Percentiles rank a stretch among this genome's conserved stretches.
Evolutionary conservation across 768 basidiomycete genomes (phyloP).

Genomic region (Steccherinum ochraceum): DNA sequence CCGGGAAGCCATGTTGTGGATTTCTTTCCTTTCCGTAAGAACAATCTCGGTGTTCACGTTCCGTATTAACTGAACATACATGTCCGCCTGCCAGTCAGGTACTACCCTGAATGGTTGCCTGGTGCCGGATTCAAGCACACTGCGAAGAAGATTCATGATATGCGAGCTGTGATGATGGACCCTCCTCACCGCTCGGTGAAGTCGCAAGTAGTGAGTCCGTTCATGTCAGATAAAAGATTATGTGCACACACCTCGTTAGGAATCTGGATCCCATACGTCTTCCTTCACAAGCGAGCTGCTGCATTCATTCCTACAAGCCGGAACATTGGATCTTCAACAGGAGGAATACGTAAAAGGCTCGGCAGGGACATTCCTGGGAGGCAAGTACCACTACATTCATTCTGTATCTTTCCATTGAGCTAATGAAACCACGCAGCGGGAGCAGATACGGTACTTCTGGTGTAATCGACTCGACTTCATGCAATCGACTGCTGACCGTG

Average conservation of each 20-base stretch:
- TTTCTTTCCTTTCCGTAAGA: conserved; percentile 16
- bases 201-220: conserved; percentile 10
- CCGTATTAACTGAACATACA: too few species aligned
- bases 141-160: background rate
- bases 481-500: background rate
- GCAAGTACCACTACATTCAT: conserved; percentile 2
- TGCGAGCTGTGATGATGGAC: background rate
- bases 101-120: conserved; percentile 28
- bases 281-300: conserved; percentile 15
- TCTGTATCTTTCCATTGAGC: background rate
- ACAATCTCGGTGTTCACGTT: background rate
- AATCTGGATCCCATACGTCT: background rate
- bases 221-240: background rate
- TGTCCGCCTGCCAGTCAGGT: conserved; percentile 18
- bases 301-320: conserved; percentile 4
- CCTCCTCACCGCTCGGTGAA: conserved; percentile 13
- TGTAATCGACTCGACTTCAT: background rate
- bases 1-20: conserved; percentile 16
- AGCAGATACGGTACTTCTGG: conserved; percentile 16
- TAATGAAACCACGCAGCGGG: conserved; percentile 4
- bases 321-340: conserved; percentile 1
- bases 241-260: background rate
- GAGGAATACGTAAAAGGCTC: conserved; percentile 13
- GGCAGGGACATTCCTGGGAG: conserved; percentile 4
- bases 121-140: conserved; percentile 23